Evolutionary conservation across 2,329 filamentous ascomycete genomes (phyloP), one percentile per base, ranked within the genome.

Genomic region (Colletotrichum phormii): DNA sequence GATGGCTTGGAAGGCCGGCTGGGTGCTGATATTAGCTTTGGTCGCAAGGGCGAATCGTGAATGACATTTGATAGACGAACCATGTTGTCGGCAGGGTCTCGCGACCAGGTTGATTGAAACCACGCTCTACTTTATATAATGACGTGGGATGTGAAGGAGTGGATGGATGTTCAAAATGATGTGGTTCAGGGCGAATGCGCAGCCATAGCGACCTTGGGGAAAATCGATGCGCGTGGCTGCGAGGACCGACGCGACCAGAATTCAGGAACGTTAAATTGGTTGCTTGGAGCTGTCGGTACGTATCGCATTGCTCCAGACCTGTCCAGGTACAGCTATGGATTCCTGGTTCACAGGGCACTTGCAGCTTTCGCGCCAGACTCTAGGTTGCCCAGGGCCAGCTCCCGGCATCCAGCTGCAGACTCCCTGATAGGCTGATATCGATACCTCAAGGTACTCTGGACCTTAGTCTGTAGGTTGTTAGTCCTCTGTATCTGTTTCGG

Each of bases 1-100:
- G 82, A 98, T 91, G 65, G 96, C 94, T 78, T 93, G 91, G 85
- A 97, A 98, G 78, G 90, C 88, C 76, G 89, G 87, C 89, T 90
- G 73, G 37, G 15, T 60, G 49, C 26, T 31, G 67, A 35, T 18
- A n/a, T 73, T 57, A 73, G 71, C 46, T 59, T 7, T 11, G 33
- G 15, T 35, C 26, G 18, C 24, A 15, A 64, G 31, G 35, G 49
- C 51, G 42, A 35, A 33, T 31, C 18, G 22, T 73, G 18, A 54
- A 55, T 49, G 31, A 5, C 13, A 37, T 26, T 35, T 22, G 4
- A n/a, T 49, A 4, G n/a, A 64, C 59, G 26, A 60, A 72, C 70
- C 70, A 72, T 72, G 26, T 26, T 70, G 53, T 60, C 42, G 31
- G 33, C 6, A 53, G 31, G n/a, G 49, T 42, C 49, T 37, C n/a